Evolutionary conservation across 2,329 filamentous ascomycete genomes (phyloP).

Genomic region (Monosporascus sp.): DNA sequence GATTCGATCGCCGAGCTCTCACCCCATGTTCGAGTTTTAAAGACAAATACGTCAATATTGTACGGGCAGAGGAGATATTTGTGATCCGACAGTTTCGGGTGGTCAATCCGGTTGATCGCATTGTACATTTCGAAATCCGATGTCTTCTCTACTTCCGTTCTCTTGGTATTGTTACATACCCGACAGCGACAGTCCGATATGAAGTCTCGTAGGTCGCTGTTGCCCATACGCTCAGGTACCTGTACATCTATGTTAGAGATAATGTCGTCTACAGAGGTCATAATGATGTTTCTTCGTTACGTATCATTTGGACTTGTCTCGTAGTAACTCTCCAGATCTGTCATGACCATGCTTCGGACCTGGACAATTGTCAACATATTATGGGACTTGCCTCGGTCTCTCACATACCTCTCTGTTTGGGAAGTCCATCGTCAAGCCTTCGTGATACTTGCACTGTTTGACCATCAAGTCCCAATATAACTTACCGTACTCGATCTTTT

Average conservation of each 20-base stretch:
- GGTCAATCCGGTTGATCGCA: neutral
- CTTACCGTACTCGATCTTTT: conserved; percentile 3
- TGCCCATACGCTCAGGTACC: no score
- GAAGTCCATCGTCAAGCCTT: conserved; percentile 7
- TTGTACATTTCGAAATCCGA: conserved; percentile 8
- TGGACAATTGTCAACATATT: neutral
- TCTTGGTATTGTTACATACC: conserved; percentile 1
- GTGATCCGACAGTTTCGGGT: conserved; percentile 1
- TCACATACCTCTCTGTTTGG: conserved; percentile 13
- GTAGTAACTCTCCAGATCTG: conserved; percentile 5
- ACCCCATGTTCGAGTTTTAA: conserved; percentile 17
- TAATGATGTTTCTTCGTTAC: no score
- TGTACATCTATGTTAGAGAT: no score
- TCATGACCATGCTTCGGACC: conserved; percentile 14
- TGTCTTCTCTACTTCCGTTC: neutral
- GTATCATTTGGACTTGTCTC: no score
- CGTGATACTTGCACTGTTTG: conserved; percentile 11
- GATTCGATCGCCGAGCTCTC: neutral
- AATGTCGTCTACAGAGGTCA: no score
- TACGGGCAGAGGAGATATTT: conserved; percentile 13
- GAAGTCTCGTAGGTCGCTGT: no score
- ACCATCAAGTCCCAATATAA: conserved; percentile 7
- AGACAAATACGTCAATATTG: conserved; percentile 11
- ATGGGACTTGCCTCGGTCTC: neutral
- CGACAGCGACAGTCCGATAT: conserved; percentile 5